Evolutionary conservation across 768 basidiomycete genomes (phyloP).

Genomic region (Mycena leptocephala): DNA sequence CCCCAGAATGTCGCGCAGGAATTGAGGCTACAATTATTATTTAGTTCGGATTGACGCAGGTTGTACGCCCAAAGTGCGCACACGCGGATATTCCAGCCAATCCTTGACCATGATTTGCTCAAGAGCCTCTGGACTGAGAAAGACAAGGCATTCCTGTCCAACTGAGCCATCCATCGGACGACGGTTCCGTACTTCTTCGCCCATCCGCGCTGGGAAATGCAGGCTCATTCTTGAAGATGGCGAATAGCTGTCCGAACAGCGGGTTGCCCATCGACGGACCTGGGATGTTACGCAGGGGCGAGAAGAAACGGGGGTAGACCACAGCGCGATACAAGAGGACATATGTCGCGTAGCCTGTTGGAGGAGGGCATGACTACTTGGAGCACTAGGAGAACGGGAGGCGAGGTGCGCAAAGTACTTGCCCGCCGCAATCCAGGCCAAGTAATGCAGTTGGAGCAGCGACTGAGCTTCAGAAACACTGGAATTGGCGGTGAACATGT

Average conservation of each 20-base stretch:
- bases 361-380: too few species aligned
- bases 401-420: too few species aligned
- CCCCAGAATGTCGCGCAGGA: conserved; percentile 59
- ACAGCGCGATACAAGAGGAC: conserved; percentile 47
- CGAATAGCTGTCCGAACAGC: conserved; percentile 55
- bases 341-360: conserved; percentile 1
- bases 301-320: conserved; percentile 52
- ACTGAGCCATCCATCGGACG: conserved; percentile 60
- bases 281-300: conserved; percentile 55
- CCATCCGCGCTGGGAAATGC: conserved; percentile 63
- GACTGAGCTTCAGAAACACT: too few species aligned
- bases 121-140: conserved; percentile 60
- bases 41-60: not conserved
- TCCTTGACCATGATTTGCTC: conserved; percentile 61
- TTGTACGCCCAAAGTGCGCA: conserved; percentile 28
- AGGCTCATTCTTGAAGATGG: conserved; percentile 57
- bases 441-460: too few species aligned
- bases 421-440: too few species aligned
- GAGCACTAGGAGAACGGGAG: too few species aligned
- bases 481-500: too few species aligned
- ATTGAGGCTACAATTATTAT: conserved; percentile 53
- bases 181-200: conserved; percentile 61
- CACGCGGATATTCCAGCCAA: conserved; percentile 63
- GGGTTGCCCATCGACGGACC: conserved; percentile 54
- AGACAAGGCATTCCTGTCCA: conserved; percentile 62